These are phyloP conservation scores for Metschnikowia cerradonensis DNA, from an alignment of 805 yeast genomes.

Conservation along the genomic window DNA sequence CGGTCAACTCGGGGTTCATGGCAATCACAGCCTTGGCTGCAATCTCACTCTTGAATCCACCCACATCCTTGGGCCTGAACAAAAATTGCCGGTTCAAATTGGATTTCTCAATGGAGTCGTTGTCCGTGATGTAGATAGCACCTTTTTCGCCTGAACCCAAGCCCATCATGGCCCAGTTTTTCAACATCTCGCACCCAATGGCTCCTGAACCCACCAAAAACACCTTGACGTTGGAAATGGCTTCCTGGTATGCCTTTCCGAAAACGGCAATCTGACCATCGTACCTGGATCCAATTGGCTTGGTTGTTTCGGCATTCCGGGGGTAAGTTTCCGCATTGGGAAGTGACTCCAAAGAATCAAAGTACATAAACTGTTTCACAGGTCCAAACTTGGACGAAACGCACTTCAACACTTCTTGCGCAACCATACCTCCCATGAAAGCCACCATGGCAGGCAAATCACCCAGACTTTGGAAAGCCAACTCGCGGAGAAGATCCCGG, in stretches of 20 bases:
- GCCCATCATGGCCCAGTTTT: conserved; percentile 97
- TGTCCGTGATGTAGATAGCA: conserved; percentile 81
- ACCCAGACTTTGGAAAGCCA: conserved; percentile 85
- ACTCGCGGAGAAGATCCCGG: conserved; percentile 61
- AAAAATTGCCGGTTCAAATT: conserved; percentile 94
- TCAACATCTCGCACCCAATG: conserved; percentile 97
- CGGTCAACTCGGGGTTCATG: conserved; percentile 82
- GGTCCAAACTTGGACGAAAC: conserved; percentile 96
- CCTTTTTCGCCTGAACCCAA: conserved; percentile 91
- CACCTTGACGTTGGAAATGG: conserved; percentile 70
- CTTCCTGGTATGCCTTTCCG: conserved; percentile 73
- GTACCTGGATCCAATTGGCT: conserved; percentile 77
- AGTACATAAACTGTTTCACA: conserved; percentile 84
- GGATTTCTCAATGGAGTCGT: conserved; percentile 91
- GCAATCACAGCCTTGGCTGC: conserved; percentile 79
- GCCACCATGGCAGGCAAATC: conserved; percentile 89
- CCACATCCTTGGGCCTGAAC: conserved; percentile 93
- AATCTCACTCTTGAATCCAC: conserved; percentile 81
- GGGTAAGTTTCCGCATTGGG: conserved; percentile 57
- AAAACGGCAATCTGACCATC: conserved; percentile 95
- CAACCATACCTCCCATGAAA: conserved; percentile 87
- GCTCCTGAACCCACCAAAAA: conserved; percentile 98
- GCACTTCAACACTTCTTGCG: conserved; percentile 95
- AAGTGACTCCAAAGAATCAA: conserved; percentile 88
- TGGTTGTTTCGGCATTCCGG: conserved; percentile 67